Base-by-base conservation (phyloP, 1,284 basidiomycete genomes). In the Golubevia pallescens region DNA sequence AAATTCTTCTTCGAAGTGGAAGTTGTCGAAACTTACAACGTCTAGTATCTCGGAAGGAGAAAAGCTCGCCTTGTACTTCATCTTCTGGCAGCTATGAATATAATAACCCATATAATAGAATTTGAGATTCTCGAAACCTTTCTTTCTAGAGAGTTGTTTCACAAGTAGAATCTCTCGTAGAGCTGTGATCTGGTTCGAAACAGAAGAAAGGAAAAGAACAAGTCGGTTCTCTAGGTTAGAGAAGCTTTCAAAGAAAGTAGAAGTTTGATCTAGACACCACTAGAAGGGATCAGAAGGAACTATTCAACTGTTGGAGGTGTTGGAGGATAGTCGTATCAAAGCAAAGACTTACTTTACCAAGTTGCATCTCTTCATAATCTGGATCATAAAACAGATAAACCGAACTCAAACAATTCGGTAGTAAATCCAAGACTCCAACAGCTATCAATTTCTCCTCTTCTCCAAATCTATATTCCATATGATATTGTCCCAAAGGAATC, bases 11-110 rank as follows among this genome's bases (percentile, higher is more conserved):
- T 57, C 55, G 19, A 64, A 57, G 7, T 32, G 24, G 5, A 38
- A 23, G 2, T 8, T 14, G 1, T 57, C 42, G 1, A 52, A 16
- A 79, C 89, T 77, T 73, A 93, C 92, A 7, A 95, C 93, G 86
- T 99, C 96, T 13, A 92, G 90, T 5, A 99, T 88, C 78, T 90
- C 93, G 3, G 93, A 95, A 0, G 97, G 96, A 0, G 88, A 84
- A 74, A 95, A 99, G 62, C 96, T 93, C 23, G 91, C 94, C 86
- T 99, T 99, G 87, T 99, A 99, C 67, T 89, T 89, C 97, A 99
- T 99, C 87, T 99, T 99, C 63, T 88, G 90, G 77, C 95, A 99
- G 0, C 91, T 91, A 73, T 96, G 90, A 60, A 97, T 92, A 86
- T 97, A 97, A 86, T 91, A 97, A 19, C 71, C 13, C 6, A 20